A percentile compares a stretch with the other conserved stretches of the same genome.
Evolutionary conservation across 768 basidiomycete species (phyloP).

Genomic region (Stropharia rugosoannulata): DNA sequence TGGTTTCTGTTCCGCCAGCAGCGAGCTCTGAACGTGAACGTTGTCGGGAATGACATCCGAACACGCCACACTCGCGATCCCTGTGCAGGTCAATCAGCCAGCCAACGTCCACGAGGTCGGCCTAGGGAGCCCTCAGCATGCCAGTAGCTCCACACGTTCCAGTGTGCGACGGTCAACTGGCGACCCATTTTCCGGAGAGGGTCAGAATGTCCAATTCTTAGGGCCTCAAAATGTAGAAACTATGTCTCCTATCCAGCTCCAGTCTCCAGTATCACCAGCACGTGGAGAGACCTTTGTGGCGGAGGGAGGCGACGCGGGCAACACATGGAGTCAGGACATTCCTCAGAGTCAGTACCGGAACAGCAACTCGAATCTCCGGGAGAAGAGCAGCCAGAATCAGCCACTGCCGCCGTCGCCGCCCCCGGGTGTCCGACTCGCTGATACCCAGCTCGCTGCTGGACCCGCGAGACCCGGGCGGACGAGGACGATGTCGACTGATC

Average conservation of each 20-base stretch:
- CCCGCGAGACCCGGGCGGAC: not conserved
- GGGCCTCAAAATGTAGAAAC: too few relatives aligned
- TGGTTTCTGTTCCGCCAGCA: not conserved
- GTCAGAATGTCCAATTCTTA: not conserved
- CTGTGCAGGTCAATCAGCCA: not conserved
- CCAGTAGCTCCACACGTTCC: not conserved
- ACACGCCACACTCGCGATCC: not conserved
- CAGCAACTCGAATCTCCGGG: not conserved
- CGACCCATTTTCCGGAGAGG: not conserved
- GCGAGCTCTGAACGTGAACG: not conserved
- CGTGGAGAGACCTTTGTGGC: too few relatives aligned
- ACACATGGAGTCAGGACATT: not conserved
- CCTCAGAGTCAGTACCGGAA: not conserved
- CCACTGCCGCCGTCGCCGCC: not conserved
- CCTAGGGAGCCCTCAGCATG: not conserved
- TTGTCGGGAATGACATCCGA: conserved; percentile 2
- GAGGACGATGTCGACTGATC: conserved; percentile 1
- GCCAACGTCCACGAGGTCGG: conserved; percentile 1
- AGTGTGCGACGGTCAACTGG: not conserved
- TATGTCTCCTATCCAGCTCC: too few relatives aligned
- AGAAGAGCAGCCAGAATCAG: not conserved
- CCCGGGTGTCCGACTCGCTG: not conserved
- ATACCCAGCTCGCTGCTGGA: not conserved
- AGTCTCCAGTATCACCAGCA: too few relatives aligned
- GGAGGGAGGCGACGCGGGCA: too few relatives aligned